Percentiles rank a stretch among this genome's conserved stretches.
phyloP scores from a whole-genome alignment of 192 early-diverging fungal genomes.

The Kickxella alabastrina region DNA sequence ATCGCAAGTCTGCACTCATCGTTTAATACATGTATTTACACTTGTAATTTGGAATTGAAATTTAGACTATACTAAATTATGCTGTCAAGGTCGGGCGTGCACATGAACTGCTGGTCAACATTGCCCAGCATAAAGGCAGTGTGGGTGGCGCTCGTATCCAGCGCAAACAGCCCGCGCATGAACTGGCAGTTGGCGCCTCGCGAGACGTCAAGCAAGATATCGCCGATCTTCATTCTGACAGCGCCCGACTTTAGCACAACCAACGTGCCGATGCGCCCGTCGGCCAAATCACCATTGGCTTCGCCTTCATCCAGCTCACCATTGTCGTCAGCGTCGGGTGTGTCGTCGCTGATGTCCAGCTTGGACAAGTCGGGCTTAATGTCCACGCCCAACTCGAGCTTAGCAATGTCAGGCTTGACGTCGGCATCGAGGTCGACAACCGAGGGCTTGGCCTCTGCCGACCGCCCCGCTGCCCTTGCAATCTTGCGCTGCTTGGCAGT shows the following conservation, averaged over 20 bases:
- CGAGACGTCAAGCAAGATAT: conserved; percentile 40
- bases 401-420: conserved; percentile 19
- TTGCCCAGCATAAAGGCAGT: conserved; percentile 39
- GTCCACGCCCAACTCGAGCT: not conserved
- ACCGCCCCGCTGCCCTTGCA: not conserved
- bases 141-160: conserved; percentile 18
- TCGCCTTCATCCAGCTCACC: conserved; percentile 14
- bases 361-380: not conserved
- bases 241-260: conserved; percentile 40
- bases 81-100: conserved; percentile 44
- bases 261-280: conserved; percentile 42
- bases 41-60: too few species aligned
- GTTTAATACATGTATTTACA: too few species aligned
- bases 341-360: conserved; percentile 7
- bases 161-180: conserved; percentile 30
- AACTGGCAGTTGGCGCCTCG: conserved; percentile 41
- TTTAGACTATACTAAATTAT: too few species aligned
- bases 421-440: conserved; percentile 35
- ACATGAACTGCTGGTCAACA: conserved; percentile 30
- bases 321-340: not conserved
- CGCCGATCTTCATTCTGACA: conserved; percentile 33
- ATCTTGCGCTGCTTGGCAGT: conserved; percentile 10
- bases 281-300: conserved; percentile 4
- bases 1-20: too few species aligned
- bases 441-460: conserved; percentile 20